phyloP scores from a whole-genome alignment of 257 asterid genomes.

The Asclepias syriaca region DNA sequence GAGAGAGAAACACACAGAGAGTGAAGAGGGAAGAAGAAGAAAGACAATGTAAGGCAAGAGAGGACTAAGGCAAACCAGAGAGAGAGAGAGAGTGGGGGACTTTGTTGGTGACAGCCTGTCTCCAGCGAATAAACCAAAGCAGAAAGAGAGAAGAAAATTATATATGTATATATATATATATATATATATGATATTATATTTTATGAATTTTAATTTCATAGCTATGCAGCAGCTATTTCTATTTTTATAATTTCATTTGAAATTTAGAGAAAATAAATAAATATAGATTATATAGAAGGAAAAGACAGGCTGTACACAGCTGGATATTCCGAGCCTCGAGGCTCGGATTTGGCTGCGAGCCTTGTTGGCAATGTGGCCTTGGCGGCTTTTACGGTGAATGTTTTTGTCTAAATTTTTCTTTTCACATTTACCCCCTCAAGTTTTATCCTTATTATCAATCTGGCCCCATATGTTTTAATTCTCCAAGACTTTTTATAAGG shows the following conservation, averaged over 20 bases:
- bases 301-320: conserved; percentile 51
- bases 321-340: conserved; percentile 25
- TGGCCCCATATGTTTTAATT: not conserved
- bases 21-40: conserved; percentile 4
- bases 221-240: conserved; percentile 4
- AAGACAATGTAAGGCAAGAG: conserved; percentile 22
- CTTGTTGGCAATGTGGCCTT: conserved; percentile 26
- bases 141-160: not conserved
- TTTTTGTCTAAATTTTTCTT: conserved; percentile 5
- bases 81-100: conserved; percentile 30
- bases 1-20: conserved; percentile 24
- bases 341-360: conserved; percentile 19
- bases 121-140: conserved; percentile 59
- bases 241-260: not conserved
- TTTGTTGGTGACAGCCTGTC: conserved; percentile 93
- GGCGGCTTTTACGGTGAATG: conserved; percentile 39
- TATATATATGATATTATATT: not conserved
- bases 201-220: not conserved
- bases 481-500: not conserved
- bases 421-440: not conserved
- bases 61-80: conserved; percentile 25
- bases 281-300: not conserved
- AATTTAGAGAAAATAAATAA: no score
- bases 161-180: no score
- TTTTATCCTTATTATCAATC: not conserved